Percentiles rank a stretch among this genome's conserved stretches.
These are phyloP conservation scores for Dendrobium nobile DNA, from an alignment of 106 monocot genomes.

Conservation along the genomic window DNA sequence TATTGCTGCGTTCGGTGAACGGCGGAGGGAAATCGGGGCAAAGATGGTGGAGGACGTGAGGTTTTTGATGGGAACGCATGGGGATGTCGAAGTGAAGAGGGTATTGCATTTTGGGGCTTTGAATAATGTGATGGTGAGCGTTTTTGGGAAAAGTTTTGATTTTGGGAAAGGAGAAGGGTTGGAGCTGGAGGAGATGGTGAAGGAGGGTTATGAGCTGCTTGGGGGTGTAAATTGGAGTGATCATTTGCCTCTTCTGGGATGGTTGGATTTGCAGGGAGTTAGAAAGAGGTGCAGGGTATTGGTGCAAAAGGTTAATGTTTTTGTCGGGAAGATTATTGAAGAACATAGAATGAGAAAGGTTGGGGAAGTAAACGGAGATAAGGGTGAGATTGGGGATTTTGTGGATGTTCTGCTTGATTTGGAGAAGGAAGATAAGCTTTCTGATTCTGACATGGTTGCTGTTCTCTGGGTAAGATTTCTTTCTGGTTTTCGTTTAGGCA, in stretches of 20 bases:
- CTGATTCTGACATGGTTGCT: conserved; percentile 22
- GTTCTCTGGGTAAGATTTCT: conserved; percentile 18
- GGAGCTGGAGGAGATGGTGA: conserved; percentile 10
- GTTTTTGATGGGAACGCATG: conserved; percentile 6
- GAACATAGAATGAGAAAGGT: conserved; percentile 21
- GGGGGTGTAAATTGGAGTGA: conserved; percentile 25
- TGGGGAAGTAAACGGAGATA: not conserved
- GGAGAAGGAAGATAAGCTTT: conserved; percentile 16
- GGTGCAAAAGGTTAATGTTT: conserved; percentile 10
- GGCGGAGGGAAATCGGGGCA: conserved; percentile 11
- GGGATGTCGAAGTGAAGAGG: conserved; percentile 20
- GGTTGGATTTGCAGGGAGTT: conserved; percentile 23
- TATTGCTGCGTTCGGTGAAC: conserved; percentile 3
- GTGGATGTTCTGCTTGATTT: conserved; percentile 18
- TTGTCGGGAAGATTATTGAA: conserved; percentile 29
- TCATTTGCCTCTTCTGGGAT: conserved; percentile 22
- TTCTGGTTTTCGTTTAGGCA: not conserved
- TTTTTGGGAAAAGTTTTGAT: conserved; percentile 22
- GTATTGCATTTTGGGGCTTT: conserved; percentile 27
- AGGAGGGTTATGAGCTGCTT: conserved; percentile 28
- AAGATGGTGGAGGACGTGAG: conserved; percentile 15
- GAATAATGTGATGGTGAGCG: conserved; percentile 21
- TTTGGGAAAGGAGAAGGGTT: conserved; percentile 6
- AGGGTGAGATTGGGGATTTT: not conserved
- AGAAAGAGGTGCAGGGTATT: conserved; percentile 17